Conservation (phyloP, 1,139 yeast species). For the Debaryomyces sp. region DNA sequence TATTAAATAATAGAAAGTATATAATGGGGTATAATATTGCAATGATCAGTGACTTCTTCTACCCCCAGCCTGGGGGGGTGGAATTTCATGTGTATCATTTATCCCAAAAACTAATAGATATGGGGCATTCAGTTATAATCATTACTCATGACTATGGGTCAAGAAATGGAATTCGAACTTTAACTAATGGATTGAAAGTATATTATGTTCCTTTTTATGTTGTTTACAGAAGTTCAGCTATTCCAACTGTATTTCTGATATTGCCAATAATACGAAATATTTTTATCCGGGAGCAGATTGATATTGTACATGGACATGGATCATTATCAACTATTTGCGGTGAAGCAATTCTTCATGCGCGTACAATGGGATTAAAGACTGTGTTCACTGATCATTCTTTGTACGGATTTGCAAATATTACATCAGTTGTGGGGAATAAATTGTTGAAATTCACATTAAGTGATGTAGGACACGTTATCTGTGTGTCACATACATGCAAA, state of each 20-base stretch:
- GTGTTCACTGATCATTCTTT: constrained; percentile 95
- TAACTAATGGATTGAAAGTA: constrained; percentile 90
- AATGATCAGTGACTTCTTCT: constrained; percentile 96
- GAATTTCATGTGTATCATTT: constrained; percentile 91
- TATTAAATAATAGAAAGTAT: neutral
- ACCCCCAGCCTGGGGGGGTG: constrained; percentile 98
- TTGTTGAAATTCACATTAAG: constrained; percentile 79
- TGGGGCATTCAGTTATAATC: constrained; percentile 91
- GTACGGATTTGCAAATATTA: constrained; percentile 89
- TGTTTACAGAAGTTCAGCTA: constrained; percentile 77
- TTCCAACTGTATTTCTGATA: constrained; percentile 87
- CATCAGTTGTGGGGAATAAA: constrained; percentile 85
- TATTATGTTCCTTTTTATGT: constrained; percentile 87
- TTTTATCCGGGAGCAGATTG: constrained; percentile 79
- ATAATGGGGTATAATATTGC: constrained; percentile 47
- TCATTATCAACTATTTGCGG: constrained; percentile 84
- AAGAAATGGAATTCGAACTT: constrained; percentile 75
- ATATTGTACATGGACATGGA: constrained; percentile 95
- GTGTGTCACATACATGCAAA: constrained; percentile 96
- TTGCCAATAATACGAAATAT: constrained; percentile 87
- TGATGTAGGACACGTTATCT: constrained; percentile 89
- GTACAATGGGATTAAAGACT: constrained; percentile 90
- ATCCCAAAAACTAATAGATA: constrained; percentile 71
- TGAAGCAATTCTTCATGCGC: constrained; percentile 87
- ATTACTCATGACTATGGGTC: constrained; percentile 88